Evolutionary conservation across 805 yeast species (phyloP).

Genomic region (Saccharomyces mikatae): DNA sequence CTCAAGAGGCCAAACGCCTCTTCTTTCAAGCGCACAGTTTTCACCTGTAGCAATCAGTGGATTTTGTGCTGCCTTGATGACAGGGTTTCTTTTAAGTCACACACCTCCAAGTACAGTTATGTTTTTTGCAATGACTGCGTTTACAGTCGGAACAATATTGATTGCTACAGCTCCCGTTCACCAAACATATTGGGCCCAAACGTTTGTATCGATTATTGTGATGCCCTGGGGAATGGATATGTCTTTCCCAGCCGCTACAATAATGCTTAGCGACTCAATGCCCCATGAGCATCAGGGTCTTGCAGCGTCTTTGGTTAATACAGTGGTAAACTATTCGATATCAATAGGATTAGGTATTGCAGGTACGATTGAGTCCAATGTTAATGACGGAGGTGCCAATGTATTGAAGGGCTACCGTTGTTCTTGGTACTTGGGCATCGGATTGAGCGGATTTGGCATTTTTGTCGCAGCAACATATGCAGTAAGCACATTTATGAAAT

Average conservation of each 20-base stretch:
- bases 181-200: slow-evolving; percentile 48
- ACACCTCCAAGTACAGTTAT: slow-evolving; percentile 40
- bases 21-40: slow-evolving; percentile 36
- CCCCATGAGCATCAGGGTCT: slow-evolving; percentile 57
- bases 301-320: slow-evolving; percentile 56
- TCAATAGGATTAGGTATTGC: slow-evolving; percentile 56
- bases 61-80: slow-evolving; percentile 40
- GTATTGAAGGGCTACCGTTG: background rate
- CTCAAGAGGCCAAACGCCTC: slow-evolving; percentile 36
- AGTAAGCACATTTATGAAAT: background rate
- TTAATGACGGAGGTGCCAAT: background rate
- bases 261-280: slow-evolving; percentile 44
- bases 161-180: slow-evolving; percentile 43
- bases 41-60: slow-evolving; percentile 43
- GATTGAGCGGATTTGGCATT: background rate
- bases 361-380: slow-evolving; percentile 31
- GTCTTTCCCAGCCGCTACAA: slow-evolving; percentile 59
- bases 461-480: background rate
- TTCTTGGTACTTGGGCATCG: background rate
- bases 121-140: slow-evolving; percentile 39
- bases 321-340: slow-evolving; percentile 57
- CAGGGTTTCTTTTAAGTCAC: slow-evolving; percentile 36
- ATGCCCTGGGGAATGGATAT: slow-evolving; percentile 62
- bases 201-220: slow-evolving; percentile 44
- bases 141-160: slow-evolving; percentile 40